phyloP scores from a whole-genome alignment of 2,329 filamentous ascomycete species.

The Neoscytalidium dimidiatum region DNA sequence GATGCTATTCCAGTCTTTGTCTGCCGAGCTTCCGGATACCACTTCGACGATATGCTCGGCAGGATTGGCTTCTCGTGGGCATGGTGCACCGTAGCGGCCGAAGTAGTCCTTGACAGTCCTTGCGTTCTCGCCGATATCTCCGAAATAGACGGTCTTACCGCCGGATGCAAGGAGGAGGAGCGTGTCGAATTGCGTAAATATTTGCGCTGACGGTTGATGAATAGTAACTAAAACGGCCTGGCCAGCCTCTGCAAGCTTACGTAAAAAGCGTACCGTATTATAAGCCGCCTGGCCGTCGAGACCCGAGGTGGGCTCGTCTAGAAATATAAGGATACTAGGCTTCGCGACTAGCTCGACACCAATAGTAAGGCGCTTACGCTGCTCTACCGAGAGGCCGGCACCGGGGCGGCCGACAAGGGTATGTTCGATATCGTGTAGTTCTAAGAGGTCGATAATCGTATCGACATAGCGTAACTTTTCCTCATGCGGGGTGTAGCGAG shows the following conservation, averaged over 20 bases:
- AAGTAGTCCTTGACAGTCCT: constrained; percentile 60
- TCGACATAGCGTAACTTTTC: constrained; percentile 64
- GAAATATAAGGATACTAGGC: constrained; percentile 71
- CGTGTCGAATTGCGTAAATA: constrained; percentile 82
- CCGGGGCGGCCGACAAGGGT: constrained; percentile 59
- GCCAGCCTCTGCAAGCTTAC: constrained; percentile 69
- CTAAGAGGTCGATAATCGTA: constrained; percentile 59
- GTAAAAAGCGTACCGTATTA: constrained; percentile 71
- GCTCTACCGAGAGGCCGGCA: constrained; percentile 59
- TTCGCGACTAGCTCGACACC: constrained; percentile 61
- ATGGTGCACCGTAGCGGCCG: constrained; percentile 54
- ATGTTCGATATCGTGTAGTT: constrained; percentile 61
- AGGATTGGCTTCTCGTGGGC: constrained; percentile 51
- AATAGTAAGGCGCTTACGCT: constrained; percentile 64
- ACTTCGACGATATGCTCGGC: constrained; percentile 81
- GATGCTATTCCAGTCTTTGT: constrained; percentile 38
- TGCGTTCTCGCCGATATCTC: constrained; percentile 74
- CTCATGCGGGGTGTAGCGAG: constrained; percentile 50
- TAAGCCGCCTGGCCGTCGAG: constrained; percentile 68
- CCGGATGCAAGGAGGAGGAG: constrained; percentile 73
- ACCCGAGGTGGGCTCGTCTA: constrained; percentile 74
- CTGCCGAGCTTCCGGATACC: constrained; percentile 31
- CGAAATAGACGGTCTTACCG: constrained; percentile 80
- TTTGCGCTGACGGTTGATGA: constrained; percentile 79
- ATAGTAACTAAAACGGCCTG: constrained; percentile 86